These are phyloP conservation scores for Scleroderma citrinum DNA, from an alignment of 768 basidiomycete species.

Conservation along the genomic window DNA sequence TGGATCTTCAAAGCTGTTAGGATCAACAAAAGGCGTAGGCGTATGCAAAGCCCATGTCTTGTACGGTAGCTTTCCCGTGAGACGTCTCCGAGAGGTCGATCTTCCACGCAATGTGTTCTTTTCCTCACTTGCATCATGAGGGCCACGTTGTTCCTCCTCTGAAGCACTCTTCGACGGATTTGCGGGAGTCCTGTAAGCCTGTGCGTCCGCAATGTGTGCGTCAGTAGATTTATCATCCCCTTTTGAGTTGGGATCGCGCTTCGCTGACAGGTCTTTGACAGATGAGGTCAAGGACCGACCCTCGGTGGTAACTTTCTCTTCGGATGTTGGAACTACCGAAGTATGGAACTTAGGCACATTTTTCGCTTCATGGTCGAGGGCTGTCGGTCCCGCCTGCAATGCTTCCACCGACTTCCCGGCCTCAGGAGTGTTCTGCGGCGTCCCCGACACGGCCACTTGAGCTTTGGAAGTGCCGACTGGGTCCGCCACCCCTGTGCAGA, in stretches of 20 bases:
- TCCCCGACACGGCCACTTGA: conserved; percentile 25
- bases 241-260: conserved; percentile 6
- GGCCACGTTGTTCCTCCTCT: conserved; percentile 40
- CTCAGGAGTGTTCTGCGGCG: background rate
- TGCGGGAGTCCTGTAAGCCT: conserved; percentile 49
- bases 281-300: conserved; percentile 31
- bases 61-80: conserved; percentile 43
- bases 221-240: conserved; percentile 16
- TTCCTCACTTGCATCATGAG: conserved; percentile 44
- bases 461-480: conserved; percentile 35
- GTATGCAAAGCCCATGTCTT: conserved; percentile 61
- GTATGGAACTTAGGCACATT: conserved; percentile 58
- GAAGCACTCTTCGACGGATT: conserved; percentile 27
- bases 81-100: conserved; percentile 48
- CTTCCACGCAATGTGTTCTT: conserved; percentile 43
- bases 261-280: background rate
- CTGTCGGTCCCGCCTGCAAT: conserved; percentile 46
- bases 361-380: conserved; percentile 47
- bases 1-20: conserved; percentile 83
- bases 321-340: conserved; percentile 60
- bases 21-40: conserved; percentile 65
- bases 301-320: conserved; percentile 59
- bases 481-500: conserved; percentile 33
- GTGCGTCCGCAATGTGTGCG: conserved; percentile 35
- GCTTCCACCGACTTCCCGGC: conserved; percentile 25